Evolutionary conservation across 1,284 basidiomycete species (phyloP), one percentile per base, ranked within the genome.

Genomic region (Phellinidium pouzarii): DNA sequence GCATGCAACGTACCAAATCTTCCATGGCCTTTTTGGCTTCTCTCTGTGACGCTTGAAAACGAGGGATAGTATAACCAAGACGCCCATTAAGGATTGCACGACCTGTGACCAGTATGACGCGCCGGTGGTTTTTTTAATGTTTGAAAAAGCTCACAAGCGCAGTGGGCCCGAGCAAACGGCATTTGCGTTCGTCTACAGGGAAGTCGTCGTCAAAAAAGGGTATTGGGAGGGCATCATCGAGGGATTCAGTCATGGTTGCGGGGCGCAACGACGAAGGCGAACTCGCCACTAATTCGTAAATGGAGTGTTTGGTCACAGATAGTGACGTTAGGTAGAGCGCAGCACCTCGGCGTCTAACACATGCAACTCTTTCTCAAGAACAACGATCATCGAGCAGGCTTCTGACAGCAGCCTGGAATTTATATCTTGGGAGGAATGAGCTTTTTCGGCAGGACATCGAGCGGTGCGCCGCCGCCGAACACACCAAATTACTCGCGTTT

Each of bases 41-140:
- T 98, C 94, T 59, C 88, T 74, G 59, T 95, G 87, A 52, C 95
- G 77, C 67, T 98, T 98, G 65, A 85, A 84, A 1, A 97, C 77
- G 42, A 98, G 74, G 3, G 91, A 91, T 8, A 82, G 74, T 43
- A 97, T 76, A 27, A 96, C 94, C 25, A 98, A 68, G 19, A 93
- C 66, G 23, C 94, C 94, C 87, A 98, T 89, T 49, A 91, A 72
- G 2, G 68, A 84, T 67, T 93, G 91, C 17, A 89, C 86, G 53
- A 86, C 69, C 86, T 89, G 9, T 51, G 64, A n/a, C n/a, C n/a
- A n/a, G n/a, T n/a, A n/a, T n/a, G n/a, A n/a, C n/a, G n/a, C n/a
- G n/a, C n/a, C n/a, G n/a, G n/a, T n/a, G n/a, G n/a, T 55, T 41
- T 53, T 61, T 56, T 14, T 55, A 7, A 34, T 9, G 19, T n/a